phyloP scores from a whole-genome alignment of 805 yeast genomes.

The Grigorovia yakushimaensis region DNA sequence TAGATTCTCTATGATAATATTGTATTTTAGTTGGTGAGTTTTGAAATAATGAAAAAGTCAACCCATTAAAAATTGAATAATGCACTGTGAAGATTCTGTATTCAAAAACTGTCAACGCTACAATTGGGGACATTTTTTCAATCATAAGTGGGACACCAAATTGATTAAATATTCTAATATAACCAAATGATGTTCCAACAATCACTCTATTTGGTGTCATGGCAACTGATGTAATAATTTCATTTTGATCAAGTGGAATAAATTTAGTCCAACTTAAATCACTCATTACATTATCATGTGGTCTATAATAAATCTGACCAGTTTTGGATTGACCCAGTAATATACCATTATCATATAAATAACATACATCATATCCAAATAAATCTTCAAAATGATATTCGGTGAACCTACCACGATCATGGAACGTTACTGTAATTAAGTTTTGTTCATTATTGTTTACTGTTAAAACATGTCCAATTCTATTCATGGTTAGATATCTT shows the following conservation, averaged over 20 bases:
- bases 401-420: conserved; percentile 62
- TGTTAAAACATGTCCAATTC: conserved; percentile 73
- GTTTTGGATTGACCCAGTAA: conserved; percentile 44
- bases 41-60: conserved; percentile 23
- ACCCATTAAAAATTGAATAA: conserved; percentile 21
- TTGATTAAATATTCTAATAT: conserved; percentile 57
- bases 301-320: conserved; percentile 52
- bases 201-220: conserved; percentile 51
- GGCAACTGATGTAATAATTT: conserved; percentile 58
- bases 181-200: conserved; percentile 70
- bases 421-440: conserved; percentile 79
- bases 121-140: conserved; percentile 62
- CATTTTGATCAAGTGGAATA: conserved; percentile 42
- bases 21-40: conserved; percentile 19
- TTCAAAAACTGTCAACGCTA: conserved; percentile 57
- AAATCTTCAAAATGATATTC: conserved; percentile 83
- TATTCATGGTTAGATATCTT: conserved; percentile 71
- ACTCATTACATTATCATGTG: conserved; percentile 53
- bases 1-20: conserved; percentile 36
- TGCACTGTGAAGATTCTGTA: conserved; percentile 47
- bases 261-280: conserved; percentile 53
- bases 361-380: conserved; percentile 62
- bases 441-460: conserved; percentile 50
- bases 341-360: conserved; percentile 57
- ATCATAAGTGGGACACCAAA: conserved; percentile 66